Evolutionary conservation across 331 rosid genomes (phyloP), one percentile per base, ranked within the genome.

Genomic region (Malus hybrid): DNA sequence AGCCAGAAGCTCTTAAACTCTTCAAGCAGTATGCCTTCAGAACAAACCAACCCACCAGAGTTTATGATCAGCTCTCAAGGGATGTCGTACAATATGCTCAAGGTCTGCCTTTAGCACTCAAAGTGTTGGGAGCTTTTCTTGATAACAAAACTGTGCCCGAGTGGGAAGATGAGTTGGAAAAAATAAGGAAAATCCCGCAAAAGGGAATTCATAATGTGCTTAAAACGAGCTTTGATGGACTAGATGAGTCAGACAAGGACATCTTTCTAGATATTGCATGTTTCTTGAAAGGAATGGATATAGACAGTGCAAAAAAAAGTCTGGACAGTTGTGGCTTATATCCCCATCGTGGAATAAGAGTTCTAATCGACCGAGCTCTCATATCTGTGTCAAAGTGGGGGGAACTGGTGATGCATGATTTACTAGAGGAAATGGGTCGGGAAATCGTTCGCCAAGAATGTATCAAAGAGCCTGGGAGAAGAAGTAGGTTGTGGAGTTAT

Each of bases 301-400:
- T 3, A 62, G 42, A 31, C 8, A 1, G 0, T 6, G 77, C 14
- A 11, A 61, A 16, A 1, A 7, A 5, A 39, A 29, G 14, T 22
- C 9, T 73, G 16, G 42, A 73, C 4, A 19, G 44, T 10, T 61
- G 12, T 28, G 74, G 74, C 1, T 10, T 70, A 4, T 10, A 13
- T 46, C 60, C 69, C 1, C 33, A 2, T 10, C 18, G 1, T 61
- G 59, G 69, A 36, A 13, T 73, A 18, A 0, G 27, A 15, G 60
- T 73, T 9, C 69, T 73, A 16, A 7, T 42, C 3, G 46, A 73
- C 6, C 44, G 67, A 61, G 56, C 69, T 36, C 69, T 73, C 5
- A 44, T 73, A 10, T 4, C 48, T 11, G 13, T 63, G 29, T 29
- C 59, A 2, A 2, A 6, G 3, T 0, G 0, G 8, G 18, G 16